Conservation (phyloP, 2,329 filamentous ascomycete species). For the Aphanoascus verrucosus region DNA sequence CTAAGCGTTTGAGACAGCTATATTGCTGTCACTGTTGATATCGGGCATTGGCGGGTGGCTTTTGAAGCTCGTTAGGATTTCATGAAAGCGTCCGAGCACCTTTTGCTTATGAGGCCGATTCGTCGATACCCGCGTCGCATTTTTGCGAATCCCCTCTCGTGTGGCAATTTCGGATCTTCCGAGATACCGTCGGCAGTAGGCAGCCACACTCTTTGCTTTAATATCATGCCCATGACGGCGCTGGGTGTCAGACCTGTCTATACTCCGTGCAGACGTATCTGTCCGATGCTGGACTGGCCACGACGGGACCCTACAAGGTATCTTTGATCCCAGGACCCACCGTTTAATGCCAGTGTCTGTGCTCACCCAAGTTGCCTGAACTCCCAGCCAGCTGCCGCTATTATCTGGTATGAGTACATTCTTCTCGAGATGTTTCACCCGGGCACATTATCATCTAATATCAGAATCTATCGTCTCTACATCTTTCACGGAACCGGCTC, state of each 20-base stretch:
- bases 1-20: slow-evolving; percentile 4
- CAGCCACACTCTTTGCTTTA: neutral
- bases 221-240: neutral
- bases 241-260: neutral
- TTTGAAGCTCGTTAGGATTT: neutral
- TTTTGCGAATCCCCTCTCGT: neutral
- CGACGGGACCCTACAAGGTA: neutral
- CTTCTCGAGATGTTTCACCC: slow-evolving; percentile 10
- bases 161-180: neutral
- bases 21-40: slow-evolving; percentile 2
- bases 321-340: neutral
- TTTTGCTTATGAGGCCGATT: neutral
- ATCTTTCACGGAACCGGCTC: slow-evolving; percentile 1
- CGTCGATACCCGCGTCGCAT: neutral
- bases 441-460: neutral
- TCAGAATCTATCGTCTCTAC: neutral
- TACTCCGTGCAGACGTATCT: neutral
- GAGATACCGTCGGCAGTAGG: neutral
- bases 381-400: neutral
- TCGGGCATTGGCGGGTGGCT: slow-evolving; percentile 7
- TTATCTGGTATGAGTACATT: neutral
- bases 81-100: slow-evolving; percentile 6
- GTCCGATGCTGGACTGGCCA: neutral
- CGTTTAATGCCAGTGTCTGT: neutral
- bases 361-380: slow-evolving; percentile 1